Evolutionary conservation across 495 filamentous ascomycete genomes (phyloP).

Genomic region (Wilcoxina mikolae): DNA sequence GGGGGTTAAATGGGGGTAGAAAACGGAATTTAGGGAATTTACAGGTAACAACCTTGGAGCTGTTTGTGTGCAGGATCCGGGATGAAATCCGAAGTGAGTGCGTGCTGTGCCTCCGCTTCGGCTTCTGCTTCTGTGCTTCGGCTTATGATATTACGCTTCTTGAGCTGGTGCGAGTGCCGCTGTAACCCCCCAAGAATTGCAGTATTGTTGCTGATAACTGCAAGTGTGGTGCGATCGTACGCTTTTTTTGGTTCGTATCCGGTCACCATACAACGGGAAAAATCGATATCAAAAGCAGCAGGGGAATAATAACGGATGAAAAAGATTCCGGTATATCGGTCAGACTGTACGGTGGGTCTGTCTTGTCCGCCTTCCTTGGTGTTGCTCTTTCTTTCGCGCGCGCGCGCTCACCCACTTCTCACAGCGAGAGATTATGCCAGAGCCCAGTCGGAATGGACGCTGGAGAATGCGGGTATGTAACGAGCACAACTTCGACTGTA

Average conservation of each 20-base stretch:
- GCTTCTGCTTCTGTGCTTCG: not conserved
- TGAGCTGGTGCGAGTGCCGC: no score
- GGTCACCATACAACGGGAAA: not conserved
- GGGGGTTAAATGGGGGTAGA: not conserved
- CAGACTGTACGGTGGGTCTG: not conserved
- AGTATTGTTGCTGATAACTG: not conserved
- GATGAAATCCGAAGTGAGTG: not conserved
- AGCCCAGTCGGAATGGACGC: not conserved
- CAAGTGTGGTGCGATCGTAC: not conserved
- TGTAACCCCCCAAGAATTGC: no score
- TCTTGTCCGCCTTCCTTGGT: not conserved
- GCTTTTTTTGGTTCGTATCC: not conserved
- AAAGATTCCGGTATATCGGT: not conserved
- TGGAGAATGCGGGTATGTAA: not conserved
- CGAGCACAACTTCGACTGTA: not conserved
- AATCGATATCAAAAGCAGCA: not conserved
- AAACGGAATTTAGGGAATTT: not conserved
- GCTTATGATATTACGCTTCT: not conserved
- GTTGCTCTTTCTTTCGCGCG: not conserved
- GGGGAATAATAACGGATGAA: not conserved
- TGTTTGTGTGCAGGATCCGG: not conserved
- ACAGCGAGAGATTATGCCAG: not conserved
- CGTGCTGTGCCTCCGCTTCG: no score
- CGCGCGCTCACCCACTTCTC: not conserved
- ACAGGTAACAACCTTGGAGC: conserved; percentile 1